Evolutionary conservation across 768 basidiomycete species (phyloP), one percentile per base, ranked within the genome.

Genomic region (Rhizopogon sp.): DNA sequence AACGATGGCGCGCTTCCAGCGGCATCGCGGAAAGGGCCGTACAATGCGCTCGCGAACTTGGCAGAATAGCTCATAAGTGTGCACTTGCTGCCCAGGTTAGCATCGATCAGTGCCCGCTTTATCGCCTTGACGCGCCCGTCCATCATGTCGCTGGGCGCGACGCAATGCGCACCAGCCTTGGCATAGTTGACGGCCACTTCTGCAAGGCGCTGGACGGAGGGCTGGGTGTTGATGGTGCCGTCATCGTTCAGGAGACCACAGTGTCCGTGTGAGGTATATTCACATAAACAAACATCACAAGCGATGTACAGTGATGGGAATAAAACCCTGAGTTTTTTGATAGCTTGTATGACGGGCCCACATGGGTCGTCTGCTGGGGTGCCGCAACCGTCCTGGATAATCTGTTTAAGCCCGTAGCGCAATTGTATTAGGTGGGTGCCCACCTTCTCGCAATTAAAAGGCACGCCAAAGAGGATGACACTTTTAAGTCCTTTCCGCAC

Each of bases 81-180:
- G 69, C 90, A 93, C 65, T 82, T 82, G 72, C 98, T 98, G 8
- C 87, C 94, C 43, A 84, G 77, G 16, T 93, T 93, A 42, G 80
- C 80, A 56, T 91, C 87, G 56, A 98, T 91, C 53, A 99, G 75
- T 3, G 78, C 80, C 39, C 82, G 77, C 70, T 99, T 99, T 72
- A 99, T 98, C 13, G 84, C 84, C 58, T 82, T 84, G 59, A 99
- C 85, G 17, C 96, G 79, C 0, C 96, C 97, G 67, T 99, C 97
- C 94, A 98, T 98, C 97, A 99, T 99, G 70, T 98, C 97, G 65
- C 94, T 97, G 6, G 97, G 97, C 2, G 97, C 97, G 55, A 99
- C 95, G 64, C 93, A 93, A 70, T 98, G 93, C 1, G 93, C 97
- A n/a, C 97, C 97, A 0, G 97, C 97, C 52, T 79, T 76, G 0